Base-by-base conservation (phyloP, 495 filamentous ascomycete species). In the Penicillium atrosanguineum region DNA sequence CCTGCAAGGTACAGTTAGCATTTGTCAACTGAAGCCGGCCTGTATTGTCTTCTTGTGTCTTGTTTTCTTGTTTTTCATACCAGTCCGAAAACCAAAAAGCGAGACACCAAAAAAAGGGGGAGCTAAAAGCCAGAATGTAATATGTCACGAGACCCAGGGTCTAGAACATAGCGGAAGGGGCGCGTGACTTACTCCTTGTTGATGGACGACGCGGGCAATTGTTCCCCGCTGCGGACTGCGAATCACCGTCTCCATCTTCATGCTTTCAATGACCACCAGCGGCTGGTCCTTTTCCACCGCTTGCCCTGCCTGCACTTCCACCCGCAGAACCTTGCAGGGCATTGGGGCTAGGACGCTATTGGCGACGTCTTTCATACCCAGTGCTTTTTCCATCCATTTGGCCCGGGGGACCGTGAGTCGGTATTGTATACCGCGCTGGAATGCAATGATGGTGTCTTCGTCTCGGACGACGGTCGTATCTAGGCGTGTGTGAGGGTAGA, bases 231-330 rank as follows among this genome's bases (percentile, higher is more conserved):
- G 85, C 11, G 94, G 94, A 57, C 88, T 92, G 53, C 94, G 79
- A 53, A 98, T 96, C 31, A 95, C 91, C 29, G 91, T 98, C 73
- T 98, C 94, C 94, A 98, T 98, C 80, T 98, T 98, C 94, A 98
- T 98, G 51, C 93, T 97, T 72, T 98, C 94, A 64, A 98, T 95
- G 1, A 98, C 92, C 39, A 97, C 90, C 55, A 98, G 73, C 18
- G 90, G 82, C 60, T 95, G 85, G 46, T 91, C 92, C 72, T 91
- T 95, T 64, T 85, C 81, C 37, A 97, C 93, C 45, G 64, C 70
- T 56, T 92, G 85, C 0, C 94, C 95, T 50, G 87, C 90, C 48
- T 82, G 70, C 49, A 93, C 89, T 66, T 92, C 87, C 28, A 95
- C 90, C 46, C 89, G 81, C 53, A 96, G 70, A 6, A 96, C 83